These are phyloP conservation scores for Citrullus amarus DNA, from an alignment of 306 rosid genomes.

Conservation along the genomic window DNA sequence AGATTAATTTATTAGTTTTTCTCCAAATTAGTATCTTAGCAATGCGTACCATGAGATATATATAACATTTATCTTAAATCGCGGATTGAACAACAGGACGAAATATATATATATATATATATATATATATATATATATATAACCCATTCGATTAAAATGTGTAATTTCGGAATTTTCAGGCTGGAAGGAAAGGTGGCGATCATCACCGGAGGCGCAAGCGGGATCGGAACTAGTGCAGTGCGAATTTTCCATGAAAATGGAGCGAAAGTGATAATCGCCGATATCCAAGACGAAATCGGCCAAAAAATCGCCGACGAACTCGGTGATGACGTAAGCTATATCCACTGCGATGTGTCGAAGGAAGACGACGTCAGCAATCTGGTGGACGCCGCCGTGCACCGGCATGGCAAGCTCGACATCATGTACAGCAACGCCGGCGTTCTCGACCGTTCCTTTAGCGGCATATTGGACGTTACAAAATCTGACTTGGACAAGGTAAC, in stretches of 20 bases:
- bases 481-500: constrained; percentile 8
- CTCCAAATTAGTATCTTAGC: too few species aligned
- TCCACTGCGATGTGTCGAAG: constrained; percentile 21
- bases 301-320: constrained; percentile 14
- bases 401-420: constrained; percentile 16
- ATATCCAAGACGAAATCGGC: constrained; percentile 24
- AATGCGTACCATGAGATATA: too few species aligned
- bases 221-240: constrained; percentile 25
- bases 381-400: constrained; percentile 12
- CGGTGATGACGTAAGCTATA: constrained; percentile 13
- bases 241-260: constrained; percentile 18
- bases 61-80: too few species aligned
- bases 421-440: constrained; percentile 33
- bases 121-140: too few species aligned
- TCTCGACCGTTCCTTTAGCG: not conserved
- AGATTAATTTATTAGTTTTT: too few species aligned
- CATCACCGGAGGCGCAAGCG: constrained; percentile 33
- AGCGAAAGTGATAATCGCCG: constrained; percentile 23
- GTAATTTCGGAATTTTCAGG: not conserved
- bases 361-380: constrained; percentile 17
- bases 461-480: constrained; percentile 12
- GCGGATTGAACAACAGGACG: too few species aligned
- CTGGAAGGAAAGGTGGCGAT: constrained; percentile 24
- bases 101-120: too few species aligned
- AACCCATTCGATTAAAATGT: too few species aligned